Conservation (phyloP, 306 rosid species). For the Lotus japonicus region DNA sequence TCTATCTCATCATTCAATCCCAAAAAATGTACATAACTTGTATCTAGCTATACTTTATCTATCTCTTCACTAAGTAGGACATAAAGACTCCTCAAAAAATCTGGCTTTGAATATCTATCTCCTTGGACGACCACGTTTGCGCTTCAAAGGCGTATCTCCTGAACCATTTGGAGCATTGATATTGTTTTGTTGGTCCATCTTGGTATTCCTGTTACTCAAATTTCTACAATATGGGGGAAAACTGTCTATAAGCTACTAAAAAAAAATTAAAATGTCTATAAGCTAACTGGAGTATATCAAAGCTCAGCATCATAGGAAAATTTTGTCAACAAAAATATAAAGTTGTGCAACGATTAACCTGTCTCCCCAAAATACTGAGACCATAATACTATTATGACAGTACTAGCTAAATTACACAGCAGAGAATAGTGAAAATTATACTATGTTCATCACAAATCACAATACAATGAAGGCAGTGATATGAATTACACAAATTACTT, state of each 20-base stretch:
- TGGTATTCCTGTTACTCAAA: not conserved
- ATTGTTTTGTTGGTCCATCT: slow-evolving; percentile 58
- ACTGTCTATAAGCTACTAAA: not conserved
- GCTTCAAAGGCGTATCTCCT: slow-evolving; percentile 64
- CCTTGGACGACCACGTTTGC: slow-evolving; percentile 94
- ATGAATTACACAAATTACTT: not conserved
- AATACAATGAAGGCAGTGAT: too few relatives aligned
- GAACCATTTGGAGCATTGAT: slow-evolving; percentile 46
- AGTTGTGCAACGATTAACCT: not conserved
- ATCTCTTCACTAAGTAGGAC: not conserved
- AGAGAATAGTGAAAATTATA: too few relatives aligned
- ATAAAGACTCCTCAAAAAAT: slow-evolving; percentile 33
- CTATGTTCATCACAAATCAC: too few relatives aligned
- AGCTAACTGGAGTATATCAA: not conserved
- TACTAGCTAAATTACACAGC: too few relatives aligned
- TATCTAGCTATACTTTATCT: too few relatives aligned
- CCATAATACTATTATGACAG: not conserved
- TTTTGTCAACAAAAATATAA: not conserved
- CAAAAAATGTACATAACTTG: too few relatives aligned
- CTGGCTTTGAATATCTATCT: slow-evolving; percentile 67
- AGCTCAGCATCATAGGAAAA: not conserved
- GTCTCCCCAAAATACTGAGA: not conserved
- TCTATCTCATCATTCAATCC: too few relatives aligned
- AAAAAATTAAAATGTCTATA: not conserved
- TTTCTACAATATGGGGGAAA: slow-evolving; percentile 20